Percentiles rank a stretch among this genome's conserved stretches.
These are phyloP conservation scores for Begonia fuchsioides DNA, from an alignment of 306 rosid species.

Conservation along the genomic window DNA sequence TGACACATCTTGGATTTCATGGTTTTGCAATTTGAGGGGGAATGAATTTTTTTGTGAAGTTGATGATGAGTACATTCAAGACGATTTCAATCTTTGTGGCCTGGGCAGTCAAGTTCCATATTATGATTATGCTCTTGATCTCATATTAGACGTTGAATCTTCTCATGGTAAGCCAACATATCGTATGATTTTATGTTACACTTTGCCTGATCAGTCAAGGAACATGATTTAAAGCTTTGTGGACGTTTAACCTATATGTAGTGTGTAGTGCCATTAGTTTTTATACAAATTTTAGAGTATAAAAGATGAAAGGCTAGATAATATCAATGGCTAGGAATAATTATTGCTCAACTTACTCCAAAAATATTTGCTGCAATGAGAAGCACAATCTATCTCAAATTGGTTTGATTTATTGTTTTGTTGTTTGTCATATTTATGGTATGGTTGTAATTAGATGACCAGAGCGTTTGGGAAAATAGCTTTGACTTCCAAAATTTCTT, in stretches of 20 bases:
- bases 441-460: no score
- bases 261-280: no score
- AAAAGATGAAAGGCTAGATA: background rate
- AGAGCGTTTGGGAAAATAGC: no score
- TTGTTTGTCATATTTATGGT: no score
- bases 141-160: constrained; percentile 91
- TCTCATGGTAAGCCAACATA: constrained; percentile 53
- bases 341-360: no score
- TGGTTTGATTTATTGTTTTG: no score
- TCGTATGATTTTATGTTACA: background rate
- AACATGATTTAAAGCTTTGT: background rate
- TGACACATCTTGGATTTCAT: constrained; percentile 95
- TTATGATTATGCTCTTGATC: constrained; percentile 94
- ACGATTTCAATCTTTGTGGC: constrained; percentile 87
- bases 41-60: constrained; percentile 95
- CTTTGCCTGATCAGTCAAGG: background rate
- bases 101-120: constrained; percentile 99
- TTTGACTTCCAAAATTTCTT: no score
- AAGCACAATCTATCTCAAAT: no score
- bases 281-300: background rate
- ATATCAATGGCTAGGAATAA: background rate
- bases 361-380: no score
- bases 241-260: no score
- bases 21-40: constrained; percentile 98
- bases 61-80: constrained; percentile 94